A percentile compares a stretch with the other conserved stretches of the same genome.
These are phyloP conservation scores for Lipomyces spencermartinsiae DNA, from an alignment of 805 yeast species.

Conservation along the genomic window DNA sequence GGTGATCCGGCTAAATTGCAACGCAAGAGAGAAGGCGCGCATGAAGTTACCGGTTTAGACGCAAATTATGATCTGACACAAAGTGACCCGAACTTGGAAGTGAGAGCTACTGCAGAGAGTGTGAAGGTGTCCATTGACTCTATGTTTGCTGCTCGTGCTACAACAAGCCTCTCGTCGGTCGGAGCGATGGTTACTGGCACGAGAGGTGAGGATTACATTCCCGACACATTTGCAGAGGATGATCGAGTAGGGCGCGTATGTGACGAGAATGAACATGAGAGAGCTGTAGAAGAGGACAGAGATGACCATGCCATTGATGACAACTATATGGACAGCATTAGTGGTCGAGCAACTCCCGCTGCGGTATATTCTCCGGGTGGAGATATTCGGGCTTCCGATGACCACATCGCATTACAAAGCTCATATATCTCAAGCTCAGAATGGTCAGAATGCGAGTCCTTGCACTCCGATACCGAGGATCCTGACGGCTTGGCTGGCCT, in stretches of 20 bases:
- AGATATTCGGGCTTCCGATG: neutral
- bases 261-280: neutral
- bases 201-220: neutral
- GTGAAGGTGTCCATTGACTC: neutral
- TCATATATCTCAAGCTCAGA: conserved; percentile 22
- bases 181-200: neutral
- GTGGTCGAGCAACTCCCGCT: neutral
- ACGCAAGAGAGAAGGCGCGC: neutral
- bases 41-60: neutral
- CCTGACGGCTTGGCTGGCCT: neutral
- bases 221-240: neutral
- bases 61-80: neutral
- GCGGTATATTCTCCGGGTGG: neutral
- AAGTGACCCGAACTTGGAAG: neutral
- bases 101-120: neutral
- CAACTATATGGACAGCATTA: neutral
- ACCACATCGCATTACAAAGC: neutral
- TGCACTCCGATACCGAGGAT: neutral
- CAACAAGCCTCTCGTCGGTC: neutral
- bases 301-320: neutral
- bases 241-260: neutral
- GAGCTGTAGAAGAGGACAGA: neutral
- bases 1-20: neutral
- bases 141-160: neutral
- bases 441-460: conserved; percentile 30